Conservation (phyloP, 2,329 filamentous ascomycete species). For the Thermoascus crustaceus region DNA sequence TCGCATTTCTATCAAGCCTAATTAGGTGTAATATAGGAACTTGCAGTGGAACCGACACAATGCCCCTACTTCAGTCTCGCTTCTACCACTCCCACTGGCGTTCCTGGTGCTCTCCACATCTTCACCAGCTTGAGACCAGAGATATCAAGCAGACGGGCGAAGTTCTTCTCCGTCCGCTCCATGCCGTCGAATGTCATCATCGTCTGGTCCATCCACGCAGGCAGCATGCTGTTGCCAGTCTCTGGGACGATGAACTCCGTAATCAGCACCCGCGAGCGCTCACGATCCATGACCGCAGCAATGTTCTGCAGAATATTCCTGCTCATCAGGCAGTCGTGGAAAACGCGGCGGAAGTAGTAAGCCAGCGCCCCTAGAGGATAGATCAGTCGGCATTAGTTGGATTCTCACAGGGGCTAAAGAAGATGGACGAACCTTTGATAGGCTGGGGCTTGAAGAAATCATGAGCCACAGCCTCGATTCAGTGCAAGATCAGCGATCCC, state of each 20-base stretch:
- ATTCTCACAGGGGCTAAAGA: background rate
- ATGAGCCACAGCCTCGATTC: constrained; percentile 13
- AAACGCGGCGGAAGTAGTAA: constrained; percentile 23
- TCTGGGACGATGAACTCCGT: constrained; percentile 21
- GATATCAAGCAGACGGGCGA: constrained; percentile 14
- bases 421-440: constrained; percentile 11
- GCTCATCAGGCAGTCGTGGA: constrained; percentile 23
- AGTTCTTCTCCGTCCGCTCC: constrained; percentile 20
- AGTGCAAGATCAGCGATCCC: constrained; percentile 4
- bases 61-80: constrained; percentile 16
- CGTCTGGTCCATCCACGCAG: constrained; percentile 16
- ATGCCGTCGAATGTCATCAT: constrained; percentile 20
- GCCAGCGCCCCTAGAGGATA: constrained; percentile 14
- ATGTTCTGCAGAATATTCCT: constrained; percentile 16
- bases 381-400: background rate
- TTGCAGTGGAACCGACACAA: no score
- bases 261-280: constrained; percentile 15
- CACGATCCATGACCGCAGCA: constrained; percentile 14
- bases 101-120: constrained; percentile 13
- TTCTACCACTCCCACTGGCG: constrained; percentile 15
- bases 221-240: constrained; percentile 11
- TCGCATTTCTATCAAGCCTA: no score
- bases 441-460: constrained; percentile 17
- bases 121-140: constrained; percentile 16
- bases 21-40: no score